Evolutionary conservation across 176 grass and related monocot genomes (phyloP), one percentile per base, ranked within the genome.

Genomic region (Canna indica): DNA sequence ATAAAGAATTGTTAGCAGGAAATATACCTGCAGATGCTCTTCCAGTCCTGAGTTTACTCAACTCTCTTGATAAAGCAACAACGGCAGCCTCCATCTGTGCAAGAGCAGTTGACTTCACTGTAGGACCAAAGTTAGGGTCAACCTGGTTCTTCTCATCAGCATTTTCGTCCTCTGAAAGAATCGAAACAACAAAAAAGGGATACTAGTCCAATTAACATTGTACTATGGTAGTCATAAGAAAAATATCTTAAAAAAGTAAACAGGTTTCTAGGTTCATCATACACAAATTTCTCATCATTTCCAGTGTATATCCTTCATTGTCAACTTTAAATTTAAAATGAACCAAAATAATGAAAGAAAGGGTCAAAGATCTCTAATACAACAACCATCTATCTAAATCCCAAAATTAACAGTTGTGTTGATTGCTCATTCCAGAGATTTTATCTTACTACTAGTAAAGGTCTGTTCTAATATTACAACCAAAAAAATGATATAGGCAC

Each of bases 41-140:
- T 61, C 94, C 94, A 7, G 89, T 93, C 66, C 94, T 82, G 22
- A 99, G 73, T 76, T 93, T 99, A 80, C 86, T 93, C 22, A 99
- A 74, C 42, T 93, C 94, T 60, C 89, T 79, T 8, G 94, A 79
- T 35, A 99, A 67, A n/a, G 89, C 71, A 75, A 90, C 71, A 32
- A 93, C 75, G 15, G 86, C 89, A 47, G 86, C 83, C 34, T 99
- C 94, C 94, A 93, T 99, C 60, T 90, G 94, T 22, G 75, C 29
- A 11, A 71, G 77, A 25, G 94, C 62, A 25, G 77, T 74, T 27
- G 82, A 87, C 77, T 93, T 99, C 22, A 99, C 81, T 46, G 74
- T 59, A 26, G 94, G 88, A 10, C 86, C 94, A 14, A 90, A 85
- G 63, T 84, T 87, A 59, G 82, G 84, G 70, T 57, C 77, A 30